A percentile compares a stretch with the other conserved stretches of the same genome.
phyloP scores from a whole-genome alignment of 2,329 filamentous ascomycete species.

The Pestalotiopsis fici region DNA sequence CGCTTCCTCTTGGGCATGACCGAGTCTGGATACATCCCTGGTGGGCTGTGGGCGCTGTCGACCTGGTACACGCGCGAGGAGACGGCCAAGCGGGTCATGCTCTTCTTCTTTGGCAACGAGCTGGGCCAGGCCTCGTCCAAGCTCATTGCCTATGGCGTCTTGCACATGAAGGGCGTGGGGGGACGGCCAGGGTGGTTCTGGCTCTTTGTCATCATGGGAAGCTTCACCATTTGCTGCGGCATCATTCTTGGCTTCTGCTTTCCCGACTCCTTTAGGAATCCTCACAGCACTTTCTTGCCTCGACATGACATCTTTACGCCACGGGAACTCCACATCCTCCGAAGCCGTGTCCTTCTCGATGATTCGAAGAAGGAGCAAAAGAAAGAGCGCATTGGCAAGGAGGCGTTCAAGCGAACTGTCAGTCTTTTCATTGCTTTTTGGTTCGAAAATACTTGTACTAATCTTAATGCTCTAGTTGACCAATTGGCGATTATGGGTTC shows the following conservation, averaged over 20 bases:
- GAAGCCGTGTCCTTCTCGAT: conserved; percentile 40
- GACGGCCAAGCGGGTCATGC: conserved; percentile 47
- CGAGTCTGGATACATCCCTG: conserved; percentile 55
- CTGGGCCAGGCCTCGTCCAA: conserved; percentile 44
- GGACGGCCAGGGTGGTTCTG: conserved; percentile 57
- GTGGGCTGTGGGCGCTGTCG: conserved; percentile 50
- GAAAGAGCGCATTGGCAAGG: conserved; percentile 45
- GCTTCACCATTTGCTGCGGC: conserved; percentile 48
- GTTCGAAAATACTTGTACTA: no score
- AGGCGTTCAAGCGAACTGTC: conserved; percentile 45
- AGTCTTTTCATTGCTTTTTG: no score
- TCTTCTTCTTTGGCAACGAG: conserved; percentile 59
- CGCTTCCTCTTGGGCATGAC: conserved; percentile 51
- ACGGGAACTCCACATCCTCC: conserved; percentile 42
- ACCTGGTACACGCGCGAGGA: conserved; percentile 51
- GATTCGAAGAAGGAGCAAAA: conserved; percentile 48
- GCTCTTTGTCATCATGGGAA: conserved; percentile 55
- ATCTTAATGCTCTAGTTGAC: conserved; percentile 32
- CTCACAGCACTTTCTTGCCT: conserved; percentile 41
- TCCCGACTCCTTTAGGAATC: conserved; percentile 45
- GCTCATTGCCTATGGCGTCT: conserved; percentile 45
- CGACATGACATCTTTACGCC: conserved; percentile 34
- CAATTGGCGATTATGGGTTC: conserved; percentile 54
- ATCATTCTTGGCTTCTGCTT: conserved; percentile 43
- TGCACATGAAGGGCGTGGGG: conserved; percentile 49